phyloP scores from a whole-genome alignment of 2,329 filamentous ascomycete species.

The Domatiomyces globalis region DNA sequence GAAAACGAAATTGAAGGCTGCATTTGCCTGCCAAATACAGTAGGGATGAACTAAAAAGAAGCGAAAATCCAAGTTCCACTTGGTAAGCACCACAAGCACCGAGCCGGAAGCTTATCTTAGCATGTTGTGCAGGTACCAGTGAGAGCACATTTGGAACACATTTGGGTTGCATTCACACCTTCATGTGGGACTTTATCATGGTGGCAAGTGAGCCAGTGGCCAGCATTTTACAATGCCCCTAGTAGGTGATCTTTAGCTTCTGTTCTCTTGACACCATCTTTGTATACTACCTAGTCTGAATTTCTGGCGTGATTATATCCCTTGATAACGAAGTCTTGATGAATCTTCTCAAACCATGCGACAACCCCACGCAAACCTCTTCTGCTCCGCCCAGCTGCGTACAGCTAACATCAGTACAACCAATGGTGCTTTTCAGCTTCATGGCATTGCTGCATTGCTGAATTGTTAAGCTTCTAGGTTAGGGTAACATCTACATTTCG shows the following conservation, averaged over 20 bases:
- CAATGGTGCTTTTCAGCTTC: neutral
- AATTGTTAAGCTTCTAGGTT: neutral
- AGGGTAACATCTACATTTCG: neutral
- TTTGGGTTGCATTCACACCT: neutral
- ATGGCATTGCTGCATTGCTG: neutral
- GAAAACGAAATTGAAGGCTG: too few species aligned
- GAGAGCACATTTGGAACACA: too few species aligned
- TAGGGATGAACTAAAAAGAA: too few species aligned
- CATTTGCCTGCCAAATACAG: too few species aligned
- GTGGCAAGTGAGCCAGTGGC: neutral
- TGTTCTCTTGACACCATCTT: neutral
- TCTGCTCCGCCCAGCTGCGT: too few species aligned
- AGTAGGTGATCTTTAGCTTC: neutral
- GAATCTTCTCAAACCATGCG: neutral
- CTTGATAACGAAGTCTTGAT: neutral
- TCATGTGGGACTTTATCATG: neutral
- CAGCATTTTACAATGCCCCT: neutral
- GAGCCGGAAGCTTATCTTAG: too few species aligned
- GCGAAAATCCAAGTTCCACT: too few species aligned
- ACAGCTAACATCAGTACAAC: neutral
- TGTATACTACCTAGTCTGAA: neutral
- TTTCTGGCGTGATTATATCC: neutral
- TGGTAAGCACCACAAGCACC: too few species aligned
- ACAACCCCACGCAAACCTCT: too few species aligned
- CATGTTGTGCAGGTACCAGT: too few species aligned